phyloP scores from a whole-genome alignment of 2,329 filamentous ascomycete species.

The Pseudohalonectria lignicola region DNA sequence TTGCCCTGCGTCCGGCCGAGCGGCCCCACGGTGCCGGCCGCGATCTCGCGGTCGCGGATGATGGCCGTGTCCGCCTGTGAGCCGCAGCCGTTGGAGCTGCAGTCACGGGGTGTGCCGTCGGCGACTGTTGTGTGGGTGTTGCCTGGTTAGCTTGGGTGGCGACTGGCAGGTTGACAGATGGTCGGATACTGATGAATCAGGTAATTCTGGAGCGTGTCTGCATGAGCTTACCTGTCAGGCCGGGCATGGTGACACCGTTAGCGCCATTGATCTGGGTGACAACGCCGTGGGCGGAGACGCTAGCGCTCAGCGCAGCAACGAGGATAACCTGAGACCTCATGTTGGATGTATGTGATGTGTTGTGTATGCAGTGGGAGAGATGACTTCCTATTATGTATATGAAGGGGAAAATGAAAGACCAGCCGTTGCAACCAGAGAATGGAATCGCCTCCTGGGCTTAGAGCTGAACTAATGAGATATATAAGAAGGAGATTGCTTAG shows the following conservation, averaged over 20 bases:
- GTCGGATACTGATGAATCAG: too few species aligned
- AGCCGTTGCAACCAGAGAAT: background rate
- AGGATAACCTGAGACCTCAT: slow-evolving; percentile 16
- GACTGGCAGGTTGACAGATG: too few species aligned
- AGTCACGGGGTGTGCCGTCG: slow-evolving; percentile 59
- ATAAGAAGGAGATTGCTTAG: too few species aligned
- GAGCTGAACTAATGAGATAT: background rate
- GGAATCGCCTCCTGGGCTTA: background rate
- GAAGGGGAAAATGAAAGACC: background rate
- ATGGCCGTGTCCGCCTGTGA: slow-evolving; percentile 60
- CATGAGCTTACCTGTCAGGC: slow-evolving; percentile 31
- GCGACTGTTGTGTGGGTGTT: too few species aligned
- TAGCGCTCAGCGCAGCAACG: slow-evolving; percentile 33
- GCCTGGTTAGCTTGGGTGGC: too few species aligned
- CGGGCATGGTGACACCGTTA: slow-evolving; percentile 53
- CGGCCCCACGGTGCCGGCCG: slow-evolving; percentile 39
- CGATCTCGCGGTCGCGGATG: slow-evolving; percentile 50
- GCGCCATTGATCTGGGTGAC: slow-evolving; percentile 44
- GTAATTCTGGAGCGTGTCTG: too few species aligned
- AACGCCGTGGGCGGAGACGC: slow-evolving; percentile 42
- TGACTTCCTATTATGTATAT: too few species aligned
- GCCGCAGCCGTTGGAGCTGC: slow-evolving; percentile 47
- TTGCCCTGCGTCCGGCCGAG: slow-evolving; percentile 53
- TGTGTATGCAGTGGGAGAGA: too few species aligned
- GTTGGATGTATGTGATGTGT: too few species aligned